Conservation (phyloP, 2,329 filamentous ascomycete genomes). For the Ceratocystis alfenasii region DNA sequence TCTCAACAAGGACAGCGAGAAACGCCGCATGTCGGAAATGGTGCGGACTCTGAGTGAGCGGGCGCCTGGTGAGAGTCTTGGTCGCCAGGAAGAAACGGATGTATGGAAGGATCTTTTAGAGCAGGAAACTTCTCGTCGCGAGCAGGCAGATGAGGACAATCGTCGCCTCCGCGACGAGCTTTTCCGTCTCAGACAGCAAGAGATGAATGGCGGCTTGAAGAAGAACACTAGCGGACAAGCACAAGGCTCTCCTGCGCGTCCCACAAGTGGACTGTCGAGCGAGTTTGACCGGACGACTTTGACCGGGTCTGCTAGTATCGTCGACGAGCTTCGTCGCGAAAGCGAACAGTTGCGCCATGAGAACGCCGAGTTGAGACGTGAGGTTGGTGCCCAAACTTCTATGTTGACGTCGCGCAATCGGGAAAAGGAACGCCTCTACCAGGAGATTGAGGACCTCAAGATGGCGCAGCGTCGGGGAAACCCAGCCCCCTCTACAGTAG, state of each 20-base stretch:
- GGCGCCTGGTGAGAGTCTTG: constrained; percentile 39
- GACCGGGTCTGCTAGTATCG: constrained; percentile 52
- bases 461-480: constrained; percentile 63
- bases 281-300: constrained; percentile 38
- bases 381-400: constrained; percentile 89
- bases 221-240: constrained; percentile 37
- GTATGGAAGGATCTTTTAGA: constrained; percentile 94
- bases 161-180: constrained; percentile 73
- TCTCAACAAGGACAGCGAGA: constrained; percentile 69
- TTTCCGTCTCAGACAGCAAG: constrained; percentile 55
- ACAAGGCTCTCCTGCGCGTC: constrained; percentile 36
- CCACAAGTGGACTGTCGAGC: constrained; percentile 39
- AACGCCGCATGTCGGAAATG: constrained; percentile 72
- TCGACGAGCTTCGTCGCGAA: constrained; percentile 61
- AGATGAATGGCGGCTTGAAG: constrained; percentile 34
- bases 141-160: constrained; percentile 84
- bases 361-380: constrained; percentile 80
- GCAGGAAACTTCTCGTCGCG: constrained; percentile 76
- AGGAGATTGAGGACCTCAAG: constrained; percentile 95
- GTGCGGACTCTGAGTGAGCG: constrained; percentile 45
- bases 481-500: constrained; percentile 52
- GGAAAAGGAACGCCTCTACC: constrained; percentile 87
- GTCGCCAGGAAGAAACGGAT: constrained; percentile 54
- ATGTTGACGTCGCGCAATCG: constrained; percentile 95
- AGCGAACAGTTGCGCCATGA: constrained; percentile 74